Evolutionary conservation across 2,329 filamentous ascomycete genomes (phyloP).

Genomic region (Colletotrichum truncatum): DNA sequence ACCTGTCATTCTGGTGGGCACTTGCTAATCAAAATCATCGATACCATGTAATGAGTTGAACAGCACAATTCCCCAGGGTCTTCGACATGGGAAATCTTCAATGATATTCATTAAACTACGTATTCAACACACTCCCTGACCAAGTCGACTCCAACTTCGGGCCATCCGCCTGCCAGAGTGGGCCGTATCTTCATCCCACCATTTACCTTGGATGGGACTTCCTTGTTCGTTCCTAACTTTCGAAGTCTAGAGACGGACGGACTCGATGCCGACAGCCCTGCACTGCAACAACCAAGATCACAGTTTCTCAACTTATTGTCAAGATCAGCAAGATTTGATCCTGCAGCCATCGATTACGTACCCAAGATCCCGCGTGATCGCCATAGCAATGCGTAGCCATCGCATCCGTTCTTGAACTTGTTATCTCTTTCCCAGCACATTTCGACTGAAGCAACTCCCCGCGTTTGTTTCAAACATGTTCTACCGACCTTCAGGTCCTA

Average conservation of each 20-base stretch:
- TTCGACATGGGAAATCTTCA: no score
- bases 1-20: neutral
- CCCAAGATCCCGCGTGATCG: neutral
- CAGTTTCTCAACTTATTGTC: neutral
- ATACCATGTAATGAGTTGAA: no score
- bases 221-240: neutral
- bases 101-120: neutral
- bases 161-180: neutral
- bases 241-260: neutral
- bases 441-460: neutral
- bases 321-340: constrained; percentile 5
- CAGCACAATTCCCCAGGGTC: no score
- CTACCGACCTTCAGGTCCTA: neutral
- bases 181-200: neutral
- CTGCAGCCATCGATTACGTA: neutral
- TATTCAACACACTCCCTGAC: neutral
- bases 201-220: neutral
- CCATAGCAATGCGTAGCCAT: no score
- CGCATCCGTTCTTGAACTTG: neutral
- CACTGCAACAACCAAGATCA: neutral
- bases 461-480: neutral
- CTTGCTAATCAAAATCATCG: neutral
- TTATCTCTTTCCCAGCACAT: neutral
- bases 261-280: neutral
- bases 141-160: neutral